A percentile compares a stretch with the other conserved stretches of the same genome.
These are phyloP conservation scores for Pichia manshurica DNA, from an alignment of 805 yeast species.

Conservation along the genomic window DNA sequence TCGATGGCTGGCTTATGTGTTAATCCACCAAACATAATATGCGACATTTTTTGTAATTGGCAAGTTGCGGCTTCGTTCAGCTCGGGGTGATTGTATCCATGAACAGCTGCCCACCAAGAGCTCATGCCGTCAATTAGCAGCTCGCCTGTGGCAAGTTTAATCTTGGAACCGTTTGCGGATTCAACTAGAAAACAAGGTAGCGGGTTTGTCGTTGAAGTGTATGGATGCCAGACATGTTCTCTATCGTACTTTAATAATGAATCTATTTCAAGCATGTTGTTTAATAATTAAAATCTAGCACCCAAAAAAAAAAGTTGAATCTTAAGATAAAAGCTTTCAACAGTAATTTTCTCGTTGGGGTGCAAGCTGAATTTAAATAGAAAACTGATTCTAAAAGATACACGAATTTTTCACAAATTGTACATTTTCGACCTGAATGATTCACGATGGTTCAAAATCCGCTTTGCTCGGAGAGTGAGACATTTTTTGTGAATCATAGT, in stretches of 20 bases:
- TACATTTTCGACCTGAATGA: too few species aligned
- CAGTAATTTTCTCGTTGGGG: too few species aligned
- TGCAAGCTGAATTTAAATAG: neutral
- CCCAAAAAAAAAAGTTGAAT: neutral
- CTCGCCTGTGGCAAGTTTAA: constrained; percentile 6
- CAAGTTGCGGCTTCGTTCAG: constrained; percentile 8
- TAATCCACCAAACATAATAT: constrained; percentile 12
- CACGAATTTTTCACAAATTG: too few species aligned
- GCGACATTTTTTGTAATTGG: constrained; percentile 9
- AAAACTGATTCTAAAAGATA: too few species aligned
- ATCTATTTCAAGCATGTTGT: neutral
- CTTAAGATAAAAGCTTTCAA: neutral
- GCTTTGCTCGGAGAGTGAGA: neutral
- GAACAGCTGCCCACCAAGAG: constrained; percentile 12
- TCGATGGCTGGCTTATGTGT: constrained; percentile 11
- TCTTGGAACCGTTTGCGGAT: constrained; percentile 5
- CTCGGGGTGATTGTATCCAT: constrained; percentile 12
- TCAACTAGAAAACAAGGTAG: constrained; percentile 10
- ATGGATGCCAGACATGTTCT: constrained; percentile 12
- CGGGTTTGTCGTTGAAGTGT: constrained; percentile 10
- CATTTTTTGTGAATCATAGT: neutral
- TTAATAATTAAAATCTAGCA: neutral
- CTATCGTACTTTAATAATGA: constrained; percentile 5
- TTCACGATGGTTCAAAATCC: constrained; percentile 2
- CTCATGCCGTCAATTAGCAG: constrained; percentile 9